These are phyloP conservation scores for Penicillium corylophilum DNA, from an alignment of 2,329 filamentous ascomycete genomes.

Conservation along the genomic window DNA sequence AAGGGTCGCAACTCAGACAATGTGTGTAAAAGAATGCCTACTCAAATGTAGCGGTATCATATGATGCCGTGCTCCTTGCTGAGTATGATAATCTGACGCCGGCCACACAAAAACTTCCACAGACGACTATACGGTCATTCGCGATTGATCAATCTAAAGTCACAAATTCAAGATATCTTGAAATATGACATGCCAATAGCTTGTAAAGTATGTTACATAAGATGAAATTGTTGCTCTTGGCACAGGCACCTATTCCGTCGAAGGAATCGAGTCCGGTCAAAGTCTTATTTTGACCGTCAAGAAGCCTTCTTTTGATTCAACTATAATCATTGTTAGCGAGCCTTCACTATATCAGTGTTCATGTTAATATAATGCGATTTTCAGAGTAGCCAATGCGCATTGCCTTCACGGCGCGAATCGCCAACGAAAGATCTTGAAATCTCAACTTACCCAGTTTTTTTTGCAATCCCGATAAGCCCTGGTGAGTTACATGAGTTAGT, in stretches of 20 bases:
- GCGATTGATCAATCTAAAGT: not conserved
- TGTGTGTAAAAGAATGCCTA: too few species aligned
- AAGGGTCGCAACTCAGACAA: too few species aligned
- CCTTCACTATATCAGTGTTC: not conserved
- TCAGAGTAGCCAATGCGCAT: not conserved
- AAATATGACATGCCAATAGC: not conserved
- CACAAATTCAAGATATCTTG: too few species aligned
- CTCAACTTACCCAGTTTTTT: slow-evolving; percentile 76
- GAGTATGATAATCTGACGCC: not conserved
- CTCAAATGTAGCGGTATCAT: not conserved
- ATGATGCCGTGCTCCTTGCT: not conserved
- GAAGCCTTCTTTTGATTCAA: slow-evolving; percentile 32
- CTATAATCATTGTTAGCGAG: slow-evolving; percentile 16
- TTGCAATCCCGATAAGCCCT: slow-evolving; percentile 95
- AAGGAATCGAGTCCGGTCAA: not conserved
- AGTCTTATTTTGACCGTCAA: slow-evolving; percentile 1
- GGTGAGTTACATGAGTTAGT: slow-evolving; percentile 8
- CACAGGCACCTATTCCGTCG: not conserved
- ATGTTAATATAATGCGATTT: not conserved
- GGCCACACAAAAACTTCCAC: not conserved
- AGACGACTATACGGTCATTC: not conserved
- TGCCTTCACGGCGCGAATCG: too few species aligned
- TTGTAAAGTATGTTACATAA: not conserved
- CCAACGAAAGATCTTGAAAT: too few species aligned
- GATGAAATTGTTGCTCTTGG: not conserved